phyloP scores from a whole-genome alignment of 495 filamentous ascomycete species.

The Aspergillus incahuasiensis region DNA sequence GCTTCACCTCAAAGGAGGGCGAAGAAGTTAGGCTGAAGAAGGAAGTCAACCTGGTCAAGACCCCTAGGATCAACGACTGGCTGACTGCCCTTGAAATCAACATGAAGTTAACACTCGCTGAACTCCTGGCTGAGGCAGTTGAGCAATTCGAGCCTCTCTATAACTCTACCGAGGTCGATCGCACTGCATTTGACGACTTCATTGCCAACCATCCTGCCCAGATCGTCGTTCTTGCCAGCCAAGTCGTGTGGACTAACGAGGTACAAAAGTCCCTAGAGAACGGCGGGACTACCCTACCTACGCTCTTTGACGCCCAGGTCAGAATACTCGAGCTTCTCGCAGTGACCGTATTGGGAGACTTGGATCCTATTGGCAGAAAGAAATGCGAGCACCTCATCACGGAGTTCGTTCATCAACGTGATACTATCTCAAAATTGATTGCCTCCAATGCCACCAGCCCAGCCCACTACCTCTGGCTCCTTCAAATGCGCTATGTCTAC shows the following conservation, averaged over 20 bases:
- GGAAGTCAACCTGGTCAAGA: slow-evolving; percentile 86
- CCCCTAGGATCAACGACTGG: slow-evolving; percentile 97
- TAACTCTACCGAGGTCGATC: slow-evolving; percentile 58
- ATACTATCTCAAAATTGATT: slow-evolving; percentile 79
- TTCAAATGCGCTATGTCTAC: slow-evolving; percentile 98
- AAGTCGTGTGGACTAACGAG: slow-evolving; percentile 84
- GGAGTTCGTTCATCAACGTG: slow-evolving; percentile 95
- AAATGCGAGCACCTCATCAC: slow-evolving; percentile 99
- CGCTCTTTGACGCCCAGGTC: slow-evolving; percentile 70
- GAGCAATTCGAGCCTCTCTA: slow-evolving; percentile 68
- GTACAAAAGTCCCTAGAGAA: slow-evolving; percentile 70
- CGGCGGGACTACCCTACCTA: slow-evolving; percentile 61
- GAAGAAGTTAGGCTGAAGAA: slow-evolving; percentile 84
- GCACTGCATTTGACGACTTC: slow-evolving; percentile 65
- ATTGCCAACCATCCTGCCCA: slow-evolving; percentile 82
- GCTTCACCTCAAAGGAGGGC: slow-evolving; percentile 93
- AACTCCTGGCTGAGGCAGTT: slow-evolving; percentile 80
- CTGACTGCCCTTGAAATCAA: slow-evolving; percentile 81
- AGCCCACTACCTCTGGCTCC: slow-evolving; percentile 84
- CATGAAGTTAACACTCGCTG: slow-evolving; percentile 92
- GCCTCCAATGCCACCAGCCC: slow-evolving; percentile 68
- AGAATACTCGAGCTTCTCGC: slow-evolving; percentile 78
- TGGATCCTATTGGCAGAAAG: slow-evolving; percentile 81
- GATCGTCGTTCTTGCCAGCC: slow-evolving; percentile 92
- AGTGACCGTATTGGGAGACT: slow-evolving; percentile 80